Conservation (phyloP, 805 yeast genomes). For the Metahyphopichia silvanorum region DNA sequence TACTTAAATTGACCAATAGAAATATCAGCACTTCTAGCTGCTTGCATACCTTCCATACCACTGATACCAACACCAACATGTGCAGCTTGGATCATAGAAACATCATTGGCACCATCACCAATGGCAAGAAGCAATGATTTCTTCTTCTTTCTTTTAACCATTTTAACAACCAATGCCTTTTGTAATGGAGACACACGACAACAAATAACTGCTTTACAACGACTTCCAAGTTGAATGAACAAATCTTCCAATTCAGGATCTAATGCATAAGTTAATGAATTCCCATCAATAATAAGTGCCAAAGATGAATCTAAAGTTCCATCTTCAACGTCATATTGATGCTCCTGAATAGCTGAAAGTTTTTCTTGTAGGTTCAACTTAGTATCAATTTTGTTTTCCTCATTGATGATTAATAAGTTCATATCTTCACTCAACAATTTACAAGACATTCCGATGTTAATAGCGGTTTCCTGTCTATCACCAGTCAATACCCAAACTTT, state of each 20-base stretch:
- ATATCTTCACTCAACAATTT: conserved; percentile 90
- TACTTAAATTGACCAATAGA: conserved; percentile 95
- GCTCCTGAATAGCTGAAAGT: conserved; percentile 66
- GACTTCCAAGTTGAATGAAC: conserved; percentile 73
- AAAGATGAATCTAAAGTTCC: conserved; percentile 56
- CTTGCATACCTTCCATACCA: conserved; percentile 99
- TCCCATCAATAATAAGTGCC: conserved; percentile 93
- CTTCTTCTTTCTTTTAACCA: conserved; percentile 77
- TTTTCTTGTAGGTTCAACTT: conserved; percentile 69
- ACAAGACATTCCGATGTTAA: conserved; percentile 98
- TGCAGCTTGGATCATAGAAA: conserved; percentile 98
- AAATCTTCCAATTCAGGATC: conserved; percentile 76
- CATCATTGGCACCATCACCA: conserved; percentile 99
- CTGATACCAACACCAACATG: conserved; percentile 99
- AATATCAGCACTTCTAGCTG: conserved; percentile 96
- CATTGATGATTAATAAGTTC: conserved; percentile 88
- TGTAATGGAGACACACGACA: conserved; percentile 98
- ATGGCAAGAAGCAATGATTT: conserved; percentile 80
- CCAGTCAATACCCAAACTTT: conserved; percentile 98
- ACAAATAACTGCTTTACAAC: conserved; percentile 95
- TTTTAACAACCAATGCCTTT: conserved; percentile 91
- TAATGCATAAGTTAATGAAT: conserved; percentile 81
- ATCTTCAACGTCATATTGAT: conserved; percentile 64
- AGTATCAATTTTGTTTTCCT: conserved; percentile 77
- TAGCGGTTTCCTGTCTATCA: conserved; percentile 97